Evolutionary conservation across 345 rosid genomes (phyloP).

Genomic region (Brassica carinata): DNA sequence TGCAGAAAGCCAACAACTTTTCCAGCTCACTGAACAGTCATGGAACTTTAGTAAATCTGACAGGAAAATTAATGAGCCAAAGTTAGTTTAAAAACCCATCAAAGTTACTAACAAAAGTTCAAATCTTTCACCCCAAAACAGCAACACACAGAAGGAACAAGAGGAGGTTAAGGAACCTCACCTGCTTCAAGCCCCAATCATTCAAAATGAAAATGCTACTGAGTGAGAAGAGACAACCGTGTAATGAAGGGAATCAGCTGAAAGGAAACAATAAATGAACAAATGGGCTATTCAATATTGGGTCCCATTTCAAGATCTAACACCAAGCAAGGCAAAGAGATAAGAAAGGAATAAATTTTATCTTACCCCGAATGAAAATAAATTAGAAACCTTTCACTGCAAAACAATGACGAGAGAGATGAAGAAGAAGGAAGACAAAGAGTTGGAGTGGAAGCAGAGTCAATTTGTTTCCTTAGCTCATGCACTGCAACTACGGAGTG

Average conservation of each 20-base stretch:
- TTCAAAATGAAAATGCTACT: conserved; percentile 4
- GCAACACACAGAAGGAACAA: neutral
- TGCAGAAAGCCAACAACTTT: conserved; percentile 23
- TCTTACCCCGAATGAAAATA: conserved; percentile 29
- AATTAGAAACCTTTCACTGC: conserved; percentile 35
- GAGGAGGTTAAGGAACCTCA: neutral
- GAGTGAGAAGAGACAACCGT: conserved; percentile 36
- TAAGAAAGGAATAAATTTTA: conserved; percentile 39
- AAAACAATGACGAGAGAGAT: conserved; percentile 48
- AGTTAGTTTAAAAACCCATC: conserved; percentile 8
- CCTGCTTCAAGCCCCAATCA: conserved; percentile 32
- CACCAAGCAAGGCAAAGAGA: conserved; percentile 22
- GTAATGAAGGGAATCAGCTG: conserved; percentile 39
- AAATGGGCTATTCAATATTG: conserved; percentile 41
- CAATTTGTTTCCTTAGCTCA: conserved; percentile 29
- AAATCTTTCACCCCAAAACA: neutral
- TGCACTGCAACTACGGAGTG: neutral
- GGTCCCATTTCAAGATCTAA: conserved; percentile 49
- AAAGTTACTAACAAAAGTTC: neutral
- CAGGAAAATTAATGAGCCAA: conserved; percentile 21
- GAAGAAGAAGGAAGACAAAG: conserved; percentile 41
- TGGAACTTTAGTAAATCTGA: conserved; percentile 30
- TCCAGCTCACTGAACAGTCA: conserved; percentile 21
- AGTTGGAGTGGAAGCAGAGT: conserved; percentile 44
- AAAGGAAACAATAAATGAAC: conserved; percentile 41